Base-by-base conservation (phyloP, 176 grass and related monocot genomes). In the Carex kokanica region DNA sequence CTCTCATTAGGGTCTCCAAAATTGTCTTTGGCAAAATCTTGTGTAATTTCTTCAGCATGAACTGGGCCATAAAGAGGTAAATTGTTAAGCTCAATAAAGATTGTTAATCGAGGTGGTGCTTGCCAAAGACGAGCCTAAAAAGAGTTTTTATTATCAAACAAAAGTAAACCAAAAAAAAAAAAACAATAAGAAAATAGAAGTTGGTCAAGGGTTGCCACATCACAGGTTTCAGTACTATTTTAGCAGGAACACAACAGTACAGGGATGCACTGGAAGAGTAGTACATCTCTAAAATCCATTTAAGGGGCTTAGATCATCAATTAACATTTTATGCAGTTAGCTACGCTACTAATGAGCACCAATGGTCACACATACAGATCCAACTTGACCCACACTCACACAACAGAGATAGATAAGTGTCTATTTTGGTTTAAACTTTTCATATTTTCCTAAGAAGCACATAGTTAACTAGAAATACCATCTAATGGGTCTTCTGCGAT, bases 381-480 rank as follows among this genome's bases (percentile, higher is more conserved):
- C 6, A 55, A 32, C 8, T 74, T 74, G 21, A 25, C 56, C 24
- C 24, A 56, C 21, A 77, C 10, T 31, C 32, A 68, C 65, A 68
- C 6, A 54, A 74, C 43, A 77, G 15, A 77, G 15, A 73, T 7
- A 23, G 7, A 51, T 6, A 45, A 5, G 34, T 47, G 40, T 73
- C 49, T 21, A 47, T 72, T 51, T 11, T 71, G 17, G 15, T 51
- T 73, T 73, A 45, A 81, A 27, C 55, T 61, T 41, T 16, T 68
- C 40, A 82, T 20, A 54, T 65, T 67, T 45, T 67, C 63, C 21
- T 51, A 40, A 36, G n/a, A 20, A 81, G 8, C 38, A 38, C 32
- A 43, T 81, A 60, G 60, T 14, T 81, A 49, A 81, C 20, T 21
- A 36, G 36, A 62, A 81, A 24, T 81, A 81, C 79, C 59, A 62